Percentiles rank a stretch among this genome's conserved stretches.
These are phyloP conservation scores for Thermoascus crustaceus DNA, from an alignment of 2,329 filamentous ascomycete species.

Conservation along the genomic window DNA sequence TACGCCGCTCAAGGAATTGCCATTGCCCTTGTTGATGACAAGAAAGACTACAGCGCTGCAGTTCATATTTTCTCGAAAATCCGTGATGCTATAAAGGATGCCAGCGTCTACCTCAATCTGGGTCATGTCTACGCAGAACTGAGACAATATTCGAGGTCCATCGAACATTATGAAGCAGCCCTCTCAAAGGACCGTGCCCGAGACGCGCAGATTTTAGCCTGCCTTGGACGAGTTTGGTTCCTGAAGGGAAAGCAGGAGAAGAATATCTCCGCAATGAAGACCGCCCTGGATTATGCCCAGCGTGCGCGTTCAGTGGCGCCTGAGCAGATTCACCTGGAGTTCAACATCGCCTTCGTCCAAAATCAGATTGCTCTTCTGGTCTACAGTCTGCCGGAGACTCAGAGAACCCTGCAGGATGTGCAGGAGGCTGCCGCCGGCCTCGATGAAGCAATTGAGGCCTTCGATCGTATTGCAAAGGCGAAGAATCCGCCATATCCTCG, in stretches of 20 bases:
- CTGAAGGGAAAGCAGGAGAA: conserved; percentile 66
- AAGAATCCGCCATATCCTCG: conserved; percentile 78
- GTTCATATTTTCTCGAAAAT: conserved; percentile 85
- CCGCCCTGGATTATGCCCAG: conserved; percentile 54
- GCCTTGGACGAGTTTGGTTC: conserved; percentile 80
- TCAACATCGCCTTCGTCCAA: conserved; percentile 97
- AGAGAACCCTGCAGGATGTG: conserved; percentile 71
- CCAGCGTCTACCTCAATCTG: conserved; percentile 83
- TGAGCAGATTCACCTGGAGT: conserved; percentile 83
- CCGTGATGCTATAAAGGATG: conserved; percentile 79
- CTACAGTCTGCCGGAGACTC: conserved; percentile 63
- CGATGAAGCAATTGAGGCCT: conserved; percentile 71
- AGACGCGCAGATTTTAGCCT: conserved; percentile 73
- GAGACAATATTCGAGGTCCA: conserved; percentile 80
- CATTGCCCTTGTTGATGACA: conserved; percentile 89
- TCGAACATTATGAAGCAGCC: conserved; percentile 87
- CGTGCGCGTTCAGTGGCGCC: conserved; percentile 68
- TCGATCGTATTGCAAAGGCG: conserved; percentile 51
- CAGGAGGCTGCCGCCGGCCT: conserved; percentile 71
- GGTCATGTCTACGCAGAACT: conserved; percentile 89
- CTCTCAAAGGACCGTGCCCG: conserved; percentile 69
- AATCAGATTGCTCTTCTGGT: conserved; percentile 84
- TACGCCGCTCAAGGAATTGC: conserved; percentile 94
- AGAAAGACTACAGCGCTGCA: conserved; percentile 75
- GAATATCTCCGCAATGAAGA: conserved; percentile 54